Conservation (phyloP, 140 eudicot genomes). For the Bidens hawaiensis region DNA sequence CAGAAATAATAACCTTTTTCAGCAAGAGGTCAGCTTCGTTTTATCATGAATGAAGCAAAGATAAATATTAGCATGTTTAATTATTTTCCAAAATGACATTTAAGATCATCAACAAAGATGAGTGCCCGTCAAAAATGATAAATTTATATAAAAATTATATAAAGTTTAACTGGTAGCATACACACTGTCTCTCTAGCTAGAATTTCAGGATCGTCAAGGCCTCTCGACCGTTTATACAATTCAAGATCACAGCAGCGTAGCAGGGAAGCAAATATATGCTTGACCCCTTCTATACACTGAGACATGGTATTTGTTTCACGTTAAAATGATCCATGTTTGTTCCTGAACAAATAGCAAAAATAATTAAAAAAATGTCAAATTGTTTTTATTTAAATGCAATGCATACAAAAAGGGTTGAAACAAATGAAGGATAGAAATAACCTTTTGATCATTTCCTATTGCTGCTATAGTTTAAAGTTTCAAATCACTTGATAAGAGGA, state of each 20-base stretch:
- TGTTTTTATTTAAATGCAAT: background rate
- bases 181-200: slow-evolving; percentile 73
- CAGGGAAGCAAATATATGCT: slow-evolving; percentile 43
- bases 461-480: slow-evolving; percentile 3
- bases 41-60: background rate
- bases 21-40: slow-evolving; percentile 3
- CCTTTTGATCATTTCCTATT: slow-evolving; percentile 75
- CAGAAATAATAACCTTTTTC: background rate
- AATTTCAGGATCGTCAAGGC: slow-evolving; percentile 58
- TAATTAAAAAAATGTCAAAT: background rate
- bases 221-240: slow-evolving; percentile 36
- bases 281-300: slow-evolving; percentile 65
- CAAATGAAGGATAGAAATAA: slow-evolving; percentile 16
- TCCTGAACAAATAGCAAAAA: too few species aligned
- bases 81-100: background rate
- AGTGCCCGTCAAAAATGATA: too few species aligned
- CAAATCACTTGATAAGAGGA: background rate
- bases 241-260: slow-evolving; percentile 53
- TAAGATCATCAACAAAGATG: background rate
- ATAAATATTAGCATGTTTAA: background rate
- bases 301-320: slow-evolving; percentile 40
- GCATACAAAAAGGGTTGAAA: background rate
- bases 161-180: slow-evolving; percentile 29
- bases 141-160: too few species aligned
- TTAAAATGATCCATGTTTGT: slow-evolving; percentile 51